These are phyloP conservation scores for Borealophlyctis nickersoniae DNA, from an alignment of 192 early-diverging fungal species.

Conservation along the genomic window DNA sequence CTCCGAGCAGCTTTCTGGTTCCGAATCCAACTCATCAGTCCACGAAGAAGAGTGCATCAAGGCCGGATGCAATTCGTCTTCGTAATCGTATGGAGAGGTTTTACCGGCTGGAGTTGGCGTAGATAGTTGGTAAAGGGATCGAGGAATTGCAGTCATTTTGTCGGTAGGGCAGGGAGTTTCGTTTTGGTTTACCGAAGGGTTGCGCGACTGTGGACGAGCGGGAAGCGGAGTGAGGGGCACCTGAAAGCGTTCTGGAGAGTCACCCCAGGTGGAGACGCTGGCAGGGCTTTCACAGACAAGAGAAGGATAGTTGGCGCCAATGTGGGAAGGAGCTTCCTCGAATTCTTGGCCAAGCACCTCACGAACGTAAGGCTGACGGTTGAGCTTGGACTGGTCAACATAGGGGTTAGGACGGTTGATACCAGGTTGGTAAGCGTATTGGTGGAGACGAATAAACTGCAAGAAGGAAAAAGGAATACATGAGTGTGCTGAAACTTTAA, in stretches of 20 bases:
- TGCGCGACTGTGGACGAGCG: no score
- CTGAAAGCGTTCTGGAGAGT: not conserved
- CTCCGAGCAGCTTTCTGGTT: no score
- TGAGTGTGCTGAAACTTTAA: no score
- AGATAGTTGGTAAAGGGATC: not conserved
- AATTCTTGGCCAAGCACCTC: constrained; percentile 26
- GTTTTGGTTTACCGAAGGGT: no score
- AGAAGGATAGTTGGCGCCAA: no score
- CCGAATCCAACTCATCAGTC: not conserved
- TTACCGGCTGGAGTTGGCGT: not conserved
- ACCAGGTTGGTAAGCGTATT: constrained; percentile 26
- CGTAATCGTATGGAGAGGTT: not conserved
- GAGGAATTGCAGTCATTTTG: no score
- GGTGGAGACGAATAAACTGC: constrained; percentile 25
- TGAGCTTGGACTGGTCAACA: constrained; percentile 21
- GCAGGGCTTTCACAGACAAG: not conserved
- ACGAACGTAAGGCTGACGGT: constrained; percentile 14
- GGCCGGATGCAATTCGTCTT: no score
- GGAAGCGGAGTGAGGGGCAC: not conserved
- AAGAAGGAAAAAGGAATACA: constrained; percentile 5
- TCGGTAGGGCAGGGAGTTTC: no score
- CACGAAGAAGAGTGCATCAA: not conserved
- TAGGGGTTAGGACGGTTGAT: constrained; percentile 26
- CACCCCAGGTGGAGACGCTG: not conserved
- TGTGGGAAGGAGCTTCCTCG: no score